phyloP scores from a whole-genome alignment of 129 eudicot species.

The Deinandra increscens region DNA sequence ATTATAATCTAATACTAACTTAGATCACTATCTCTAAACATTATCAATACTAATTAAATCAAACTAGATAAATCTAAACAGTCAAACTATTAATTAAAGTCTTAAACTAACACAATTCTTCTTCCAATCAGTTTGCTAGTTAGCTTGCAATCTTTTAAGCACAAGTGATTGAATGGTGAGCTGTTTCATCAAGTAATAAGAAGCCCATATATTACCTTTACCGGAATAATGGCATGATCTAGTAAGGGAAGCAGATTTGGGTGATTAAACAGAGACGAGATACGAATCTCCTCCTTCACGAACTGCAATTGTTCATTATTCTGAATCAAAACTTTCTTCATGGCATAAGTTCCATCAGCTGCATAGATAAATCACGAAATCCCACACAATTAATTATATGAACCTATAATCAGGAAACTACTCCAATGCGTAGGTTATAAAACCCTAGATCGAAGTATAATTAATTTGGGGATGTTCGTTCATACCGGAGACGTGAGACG shows the following conservation, averaged over 20 bases:
- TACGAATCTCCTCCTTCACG: conserved; percentile 96
- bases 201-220: conserved; percentile 57
- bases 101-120: no score
- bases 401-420: background rate
- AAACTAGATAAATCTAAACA: no score
- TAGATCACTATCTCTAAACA: no score
- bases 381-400: conserved; percentile 7
- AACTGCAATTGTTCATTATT: conserved; percentile 79
- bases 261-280: conserved; percentile 83
- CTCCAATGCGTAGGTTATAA: background rate
- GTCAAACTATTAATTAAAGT: background rate
- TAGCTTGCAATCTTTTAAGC: conserved; percentile 8
- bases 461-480: conserved; percentile 5
- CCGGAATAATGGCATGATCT: conserved; percentile 92
- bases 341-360: conserved; percentile 98
- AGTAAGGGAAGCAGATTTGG: conserved; percentile 89
- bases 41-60: no score
- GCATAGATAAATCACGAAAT: conserved; percentile 24
- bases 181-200: background rate
- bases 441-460: conserved; percentile 4
- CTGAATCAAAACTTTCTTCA: conserved; percentile 95
- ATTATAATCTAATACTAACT: no score
- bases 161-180: background rate
- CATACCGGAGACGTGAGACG: conserved; percentile 80
- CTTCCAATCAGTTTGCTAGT: background rate